phyloP scores from a whole-genome alignment of 176 grass and related monocot species.

The Eleusine indica region DNA sequence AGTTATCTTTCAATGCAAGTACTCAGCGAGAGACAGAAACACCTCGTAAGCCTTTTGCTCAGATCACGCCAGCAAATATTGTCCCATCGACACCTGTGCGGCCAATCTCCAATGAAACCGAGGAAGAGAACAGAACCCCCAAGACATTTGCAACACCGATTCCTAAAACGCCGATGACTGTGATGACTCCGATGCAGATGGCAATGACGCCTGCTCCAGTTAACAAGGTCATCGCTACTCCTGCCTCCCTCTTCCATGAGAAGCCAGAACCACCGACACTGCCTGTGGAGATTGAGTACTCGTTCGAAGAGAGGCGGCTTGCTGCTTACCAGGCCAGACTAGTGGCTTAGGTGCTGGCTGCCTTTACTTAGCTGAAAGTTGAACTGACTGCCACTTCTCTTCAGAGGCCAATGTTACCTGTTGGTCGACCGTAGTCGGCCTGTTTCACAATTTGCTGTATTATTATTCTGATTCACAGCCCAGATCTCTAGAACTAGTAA shows the following conservation, averaged over 20 bases:
- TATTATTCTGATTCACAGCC: slow-evolving; percentile 33
- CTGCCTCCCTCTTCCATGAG: slow-evolving; percentile 45
- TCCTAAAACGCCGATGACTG: slow-evolving; percentile 51
- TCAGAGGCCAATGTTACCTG: slow-evolving; percentile 19
- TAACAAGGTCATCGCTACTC: slow-evolving; percentile 35
- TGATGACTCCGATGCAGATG: slow-evolving; percentile 63
- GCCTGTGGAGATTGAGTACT: slow-evolving; percentile 62
- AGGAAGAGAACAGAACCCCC: slow-evolving; percentile 58
- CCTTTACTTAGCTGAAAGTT: slow-evolving; percentile 15
- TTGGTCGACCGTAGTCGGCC: slow-evolving; percentile 51
- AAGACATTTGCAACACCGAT: slow-evolving; percentile 41
- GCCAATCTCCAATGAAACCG: slow-evolving; percentile 7
- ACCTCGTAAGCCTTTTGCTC: slow-evolving; percentile 75
- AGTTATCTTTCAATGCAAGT: slow-evolving; percentile 58
- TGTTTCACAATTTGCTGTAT: neutral
- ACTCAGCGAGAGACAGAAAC: slow-evolving; percentile 52
- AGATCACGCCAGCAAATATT: slow-evolving; percentile 49
- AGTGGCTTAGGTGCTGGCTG: slow-evolving; percentile 13
- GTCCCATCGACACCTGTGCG: slow-evolving; percentile 42
- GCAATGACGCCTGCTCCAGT: slow-evolving; percentile 49
- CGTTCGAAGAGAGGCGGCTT: slow-evolving; percentile 79
- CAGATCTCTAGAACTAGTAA: slow-evolving; percentile 23
- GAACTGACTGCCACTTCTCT: slow-evolving; percentile 44
- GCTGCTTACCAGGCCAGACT: slow-evolving; percentile 47
- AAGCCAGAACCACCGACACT: slow-evolving; percentile 13